These are phyloP conservation scores for Entoloma clypeatum DNA, from an alignment of 1,284 basidiomycete species.

Conservation along the genomic window DNA sequence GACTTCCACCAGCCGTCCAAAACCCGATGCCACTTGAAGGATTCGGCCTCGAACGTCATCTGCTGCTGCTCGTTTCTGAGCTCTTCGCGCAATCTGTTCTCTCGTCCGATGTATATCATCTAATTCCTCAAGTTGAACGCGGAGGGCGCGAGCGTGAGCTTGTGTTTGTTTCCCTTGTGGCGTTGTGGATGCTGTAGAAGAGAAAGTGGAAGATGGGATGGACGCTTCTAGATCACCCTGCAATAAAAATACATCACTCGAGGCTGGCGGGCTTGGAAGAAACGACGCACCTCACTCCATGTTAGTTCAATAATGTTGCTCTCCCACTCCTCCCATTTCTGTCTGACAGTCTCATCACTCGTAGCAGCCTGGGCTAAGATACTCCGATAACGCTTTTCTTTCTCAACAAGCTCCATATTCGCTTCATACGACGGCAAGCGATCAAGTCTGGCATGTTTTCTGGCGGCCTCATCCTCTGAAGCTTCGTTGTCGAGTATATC, in stretches of 20 bases:
- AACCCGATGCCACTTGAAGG: slow-evolving; percentile 58
- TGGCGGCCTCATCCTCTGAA: slow-evolving; percentile 76
- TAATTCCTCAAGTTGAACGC: slow-evolving; percentile 76
- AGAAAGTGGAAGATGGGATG: slow-evolving; percentile 61
- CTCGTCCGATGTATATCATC: slow-evolving; percentile 69
- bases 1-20: slow-evolving; percentile 68
- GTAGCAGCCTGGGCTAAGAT: slow-evolving; percentile 72
- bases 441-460: slow-evolving; percentile 44
- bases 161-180: slow-evolving; percentile 45
- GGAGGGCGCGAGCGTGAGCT: slow-evolving; percentile 68
- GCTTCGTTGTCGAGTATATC: slow-evolving; percentile 88
- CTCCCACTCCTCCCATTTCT: slow-evolving; percentile 88
- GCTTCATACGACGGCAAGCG: slow-evolving; percentile 73
- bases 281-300: slow-evolving; percentile 57
- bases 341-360: slow-evolving; percentile 73
- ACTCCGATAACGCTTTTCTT: slow-evolving; percentile 65
- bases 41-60: slow-evolving; percentile 81
- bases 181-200: slow-evolving; percentile 30
- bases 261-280: not conserved
- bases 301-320: slow-evolving; percentile 68
- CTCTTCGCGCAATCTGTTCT: slow-evolving; percentile 62
- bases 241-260: not conserved
- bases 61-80: slow-evolving; percentile 55
- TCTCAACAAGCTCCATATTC: slow-evolving; percentile 70
- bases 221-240: slow-evolving; percentile 67